These are phyloP conservation scores for Debaryomyces udenii DNA, from an alignment of 1,139 yeast species.

Conservation along the genomic window DNA sequence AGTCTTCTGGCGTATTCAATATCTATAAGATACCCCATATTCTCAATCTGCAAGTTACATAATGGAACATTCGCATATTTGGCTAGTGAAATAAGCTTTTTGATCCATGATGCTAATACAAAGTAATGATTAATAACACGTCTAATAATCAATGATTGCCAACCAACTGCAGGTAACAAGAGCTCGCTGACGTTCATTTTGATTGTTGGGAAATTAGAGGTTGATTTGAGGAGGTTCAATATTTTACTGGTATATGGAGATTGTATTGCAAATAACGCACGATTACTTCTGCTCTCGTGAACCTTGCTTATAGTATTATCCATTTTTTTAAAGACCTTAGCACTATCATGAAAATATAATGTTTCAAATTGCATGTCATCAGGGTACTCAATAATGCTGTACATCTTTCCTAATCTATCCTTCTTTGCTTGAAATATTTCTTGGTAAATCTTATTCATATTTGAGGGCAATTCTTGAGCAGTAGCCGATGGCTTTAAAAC, in stretches of 20 bases:
- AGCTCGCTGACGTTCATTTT: slow-evolving; percentile 59
- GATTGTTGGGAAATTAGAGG: slow-evolving; percentile 66
- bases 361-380: slow-evolving; percentile 55
- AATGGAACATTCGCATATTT: slow-evolving; percentile 80
- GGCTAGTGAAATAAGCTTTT: slow-evolving; percentile 66
- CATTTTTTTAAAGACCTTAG: slow-evolving; percentile 56
- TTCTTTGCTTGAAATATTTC: slow-evolving; percentile 53
- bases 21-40: slow-evolving; percentile 79
- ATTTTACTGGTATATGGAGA: slow-evolving; percentile 63
- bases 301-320: slow-evolving; percentile 57
- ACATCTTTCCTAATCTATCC: slow-evolving; percentile 44
- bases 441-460: slow-evolving; percentile 55
- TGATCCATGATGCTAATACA: slow-evolving; percentile 74
- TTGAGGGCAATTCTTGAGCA: slow-evolving; percentile 69
- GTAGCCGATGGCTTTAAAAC: slow-evolving; percentile 68
- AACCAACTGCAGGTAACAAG: slow-evolving; percentile 76
- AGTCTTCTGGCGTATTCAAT: slow-evolving; percentile 82
- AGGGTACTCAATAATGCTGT: slow-evolving; percentile 54
- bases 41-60: slow-evolving; percentile 79
- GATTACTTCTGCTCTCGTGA: slow-evolving; percentile 70
- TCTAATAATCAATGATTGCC: slow-evolving; percentile 78
- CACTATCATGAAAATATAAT: slow-evolving; percentile 49
- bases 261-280: slow-evolving; percentile 69
- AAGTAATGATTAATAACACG: slow-evolving; percentile 72
- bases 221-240: slow-evolving; percentile 43